Conservation (phyloP, 2,329 filamentous ascomycete genomes). For the Clathrospora elynae region DNA sequence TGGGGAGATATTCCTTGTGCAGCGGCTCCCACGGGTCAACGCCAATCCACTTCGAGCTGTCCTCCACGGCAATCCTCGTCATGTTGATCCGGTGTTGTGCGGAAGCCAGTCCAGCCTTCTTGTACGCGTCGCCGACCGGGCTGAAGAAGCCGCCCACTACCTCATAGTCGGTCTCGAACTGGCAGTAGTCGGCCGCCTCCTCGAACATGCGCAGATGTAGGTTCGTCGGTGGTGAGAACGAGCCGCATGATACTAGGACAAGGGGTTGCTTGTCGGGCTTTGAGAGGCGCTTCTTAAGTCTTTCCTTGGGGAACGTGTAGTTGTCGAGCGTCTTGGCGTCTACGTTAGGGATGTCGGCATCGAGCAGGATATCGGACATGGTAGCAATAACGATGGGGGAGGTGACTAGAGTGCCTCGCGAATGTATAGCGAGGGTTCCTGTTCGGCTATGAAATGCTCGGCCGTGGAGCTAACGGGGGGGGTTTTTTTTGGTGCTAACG, state of each 20-base stretch:
- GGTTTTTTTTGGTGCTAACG: constrained; percentile 7
- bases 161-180: constrained; percentile 73
- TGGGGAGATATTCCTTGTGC: constrained; percentile 83
- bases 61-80: constrained; percentile 81
- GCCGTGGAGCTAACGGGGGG: constrained; percentile 8
- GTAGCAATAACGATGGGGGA: constrained; percentile 9
- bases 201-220: constrained; percentile 86
- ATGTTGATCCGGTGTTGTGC: constrained; percentile 78
- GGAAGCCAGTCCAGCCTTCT: constrained; percentile 77
- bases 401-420: constrained; percentile 4
- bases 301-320: constrained; percentile 67
- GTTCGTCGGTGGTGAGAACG: constrained; percentile 75
- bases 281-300: constrained; percentile 62
- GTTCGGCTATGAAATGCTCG: constrained; percentile 12
- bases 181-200: constrained; percentile 80
- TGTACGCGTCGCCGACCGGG: constrained; percentile 76
- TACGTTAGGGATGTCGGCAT: constrained; percentile 32
- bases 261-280: constrained; percentile 65
- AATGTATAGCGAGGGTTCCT: constrained; percentile 16
- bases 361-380: constrained; percentile 34
- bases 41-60: constrained; percentile 57
- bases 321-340: constrained; percentile 48
- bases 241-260: constrained; percentile 70
- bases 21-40: constrained; percentile 69
- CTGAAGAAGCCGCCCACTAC: constrained; percentile 84